Percentiles rank a stretch among this genome's conserved stretches.
Conservation (phyloP, 352 stramenopile species). For the Phytophthora podocarpi region DNA sequence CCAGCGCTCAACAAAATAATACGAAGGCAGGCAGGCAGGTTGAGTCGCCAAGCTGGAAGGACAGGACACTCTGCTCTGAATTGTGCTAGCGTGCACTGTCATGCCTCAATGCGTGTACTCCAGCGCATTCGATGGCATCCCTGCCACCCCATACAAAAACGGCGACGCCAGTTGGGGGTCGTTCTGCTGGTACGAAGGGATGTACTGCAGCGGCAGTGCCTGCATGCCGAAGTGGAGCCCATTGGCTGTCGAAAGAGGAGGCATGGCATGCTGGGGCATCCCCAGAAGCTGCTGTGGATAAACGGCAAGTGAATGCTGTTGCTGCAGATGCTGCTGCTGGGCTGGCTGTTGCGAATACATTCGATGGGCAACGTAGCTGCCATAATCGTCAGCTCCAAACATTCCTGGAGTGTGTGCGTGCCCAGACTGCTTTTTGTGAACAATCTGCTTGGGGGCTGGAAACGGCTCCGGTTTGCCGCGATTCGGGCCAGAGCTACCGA, state of each 20-base stretch:
- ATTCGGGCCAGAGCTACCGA: conserved; percentile 77
- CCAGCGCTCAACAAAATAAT: conserved; percentile 42
- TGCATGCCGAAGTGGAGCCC: conserved; percentile 29
- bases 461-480: conserved; percentile 75
- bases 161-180: conserved; percentile 35
- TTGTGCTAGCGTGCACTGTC: conserved; percentile 10
- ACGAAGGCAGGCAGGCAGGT: conserved; percentile 26
- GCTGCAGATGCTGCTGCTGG: conserved; percentile 36
- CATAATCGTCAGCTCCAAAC: conserved; percentile 37
- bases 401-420: conserved; percentile 33
- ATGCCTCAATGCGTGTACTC: conserved; percentile 37
- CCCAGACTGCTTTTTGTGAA: conserved; percentile 47
- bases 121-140: conserved; percentile 31
- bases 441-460: conserved; percentile 57
- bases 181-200: conserved; percentile 40
- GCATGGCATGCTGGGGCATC: conserved; percentile 33
- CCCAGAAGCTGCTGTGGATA: conserved; percentile 38
- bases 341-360: conserved; percentile 31
- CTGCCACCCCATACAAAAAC: conserved; percentile 44
- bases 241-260: conserved; percentile 31
- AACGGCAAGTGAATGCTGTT: conserved; percentile 38
- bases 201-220: conserved; percentile 30
- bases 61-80: conserved; percentile 12
- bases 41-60: conserved; percentile 21
- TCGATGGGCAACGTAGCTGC: conserved; percentile 33